phyloP scores from a whole-genome alignment of 1,284 basidiomycete species.

The Apiotrichum sp. region DNA sequence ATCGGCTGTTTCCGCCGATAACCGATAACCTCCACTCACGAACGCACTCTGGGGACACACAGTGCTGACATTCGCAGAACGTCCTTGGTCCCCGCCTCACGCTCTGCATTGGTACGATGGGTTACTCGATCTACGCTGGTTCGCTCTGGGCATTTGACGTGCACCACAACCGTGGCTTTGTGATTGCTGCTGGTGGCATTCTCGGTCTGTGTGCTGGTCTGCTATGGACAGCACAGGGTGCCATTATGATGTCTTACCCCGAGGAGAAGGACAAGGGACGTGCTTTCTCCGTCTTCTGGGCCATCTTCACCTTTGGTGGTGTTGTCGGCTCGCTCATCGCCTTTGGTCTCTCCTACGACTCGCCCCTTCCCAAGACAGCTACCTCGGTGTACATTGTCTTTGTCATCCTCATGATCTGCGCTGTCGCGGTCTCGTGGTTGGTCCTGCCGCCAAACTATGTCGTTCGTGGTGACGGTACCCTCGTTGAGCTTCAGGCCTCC shows the following conservation, averaged over 20 bases:
- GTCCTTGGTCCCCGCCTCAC: conserved; percentile 48
- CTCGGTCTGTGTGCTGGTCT: conserved; percentile 39
- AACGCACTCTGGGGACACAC: no score
- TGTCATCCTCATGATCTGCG: conserved; percentile 41
- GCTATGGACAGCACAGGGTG: conserved; percentile 46
- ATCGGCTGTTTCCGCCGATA: no score
- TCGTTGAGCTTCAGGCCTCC: conserved; percentile 28
- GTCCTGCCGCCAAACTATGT: conserved; percentile 36
- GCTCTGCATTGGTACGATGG: conserved; percentile 45
- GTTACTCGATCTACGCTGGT: conserved; percentile 40
- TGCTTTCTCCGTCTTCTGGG: conserved; percentile 49
- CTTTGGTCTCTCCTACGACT: conserved; percentile 39
- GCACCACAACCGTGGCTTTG: conserved; percentile 26
- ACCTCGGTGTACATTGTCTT: conserved; percentile 42
- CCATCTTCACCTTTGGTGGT: conserved; percentile 48
- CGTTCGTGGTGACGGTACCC: conserved; percentile 33
- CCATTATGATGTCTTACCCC: conserved; percentile 50
- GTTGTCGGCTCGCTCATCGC: conserved; percentile 50
- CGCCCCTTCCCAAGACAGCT: conserved; percentile 25
- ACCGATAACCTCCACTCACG: no score
- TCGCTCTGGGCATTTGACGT: conserved; percentile 21
- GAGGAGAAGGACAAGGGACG: conserved; percentile 49
- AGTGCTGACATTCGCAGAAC: conserved; percentile 21
- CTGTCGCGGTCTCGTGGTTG: conserved; percentile 27
- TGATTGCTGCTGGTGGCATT: conserved; percentile 48